These are phyloP conservation scores for Paecilomyces niveus DNA, from an alignment of 2,329 filamentous ascomycete genomes.

Conservation along the genomic window DNA sequence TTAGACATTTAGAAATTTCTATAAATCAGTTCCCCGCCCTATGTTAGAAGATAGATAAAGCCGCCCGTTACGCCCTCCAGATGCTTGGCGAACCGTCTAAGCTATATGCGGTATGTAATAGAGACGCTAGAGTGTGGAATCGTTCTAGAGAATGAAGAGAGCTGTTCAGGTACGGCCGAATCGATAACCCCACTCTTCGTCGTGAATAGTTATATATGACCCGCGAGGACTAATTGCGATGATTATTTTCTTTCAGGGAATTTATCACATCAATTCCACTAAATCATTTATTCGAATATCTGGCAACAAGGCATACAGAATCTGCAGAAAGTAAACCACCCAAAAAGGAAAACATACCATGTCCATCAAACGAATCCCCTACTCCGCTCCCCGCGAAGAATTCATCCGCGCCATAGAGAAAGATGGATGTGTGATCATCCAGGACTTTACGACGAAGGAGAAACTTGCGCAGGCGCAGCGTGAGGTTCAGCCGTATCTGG, in stretches of 20 bases:
- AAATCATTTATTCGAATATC: not conserved
- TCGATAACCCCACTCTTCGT: not conserved
- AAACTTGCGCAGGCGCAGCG: conserved; percentile 19
- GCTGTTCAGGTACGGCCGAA: not conserved
- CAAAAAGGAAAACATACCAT: not conserved
- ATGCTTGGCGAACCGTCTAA: not conserved
- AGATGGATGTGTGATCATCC: conserved; percentile 28
- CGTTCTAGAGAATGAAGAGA: not conserved
- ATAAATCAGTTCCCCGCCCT: not conserved
- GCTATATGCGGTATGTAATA: not conserved
- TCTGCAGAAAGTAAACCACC: not conserved
- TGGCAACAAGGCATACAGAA: not conserved
- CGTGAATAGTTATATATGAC: not conserved
- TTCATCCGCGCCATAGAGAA: conserved; percentile 27
- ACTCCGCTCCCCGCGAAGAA: conserved; percentile 1
- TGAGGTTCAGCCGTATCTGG: conserved; percentile 21
- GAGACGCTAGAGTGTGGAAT: not conserved
- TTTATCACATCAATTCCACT: not conserved
- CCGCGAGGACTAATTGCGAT: too few species aligned
- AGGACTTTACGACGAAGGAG: conserved; percentile 21
- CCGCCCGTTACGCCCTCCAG: not conserved
- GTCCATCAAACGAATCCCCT: conserved; percentile 2
- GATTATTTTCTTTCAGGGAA: not conserved
- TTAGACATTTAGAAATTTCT: not conserved
- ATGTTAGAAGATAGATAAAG: not conserved